Evolutionary conservation across 495 filamentous ascomycete genomes (phyloP).

Genomic region (Talaromyces liani): DNA sequence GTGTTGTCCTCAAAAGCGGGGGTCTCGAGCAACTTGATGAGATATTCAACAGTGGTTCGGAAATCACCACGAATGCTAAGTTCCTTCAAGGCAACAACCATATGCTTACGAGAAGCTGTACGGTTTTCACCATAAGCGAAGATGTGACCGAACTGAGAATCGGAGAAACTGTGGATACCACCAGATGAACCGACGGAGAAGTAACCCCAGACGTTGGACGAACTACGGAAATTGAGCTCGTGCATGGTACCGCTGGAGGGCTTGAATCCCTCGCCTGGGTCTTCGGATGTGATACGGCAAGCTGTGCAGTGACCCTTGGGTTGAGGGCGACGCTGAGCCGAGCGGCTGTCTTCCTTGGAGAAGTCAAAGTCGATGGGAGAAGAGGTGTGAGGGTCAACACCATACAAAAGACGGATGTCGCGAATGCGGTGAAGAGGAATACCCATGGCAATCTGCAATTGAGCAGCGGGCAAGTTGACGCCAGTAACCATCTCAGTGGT

Average conservation of each 20-base stretch:
- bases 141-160: slow-evolving; percentile 98
- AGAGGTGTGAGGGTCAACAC: slow-evolving; percentile 80
- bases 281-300: slow-evolving; percentile 98
- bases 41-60: slow-evolving; percentile 95
- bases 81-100: slow-evolving; percentile 98
- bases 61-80: slow-evolving; percentile 99
- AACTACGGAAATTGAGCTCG: slow-evolving; percentile 97
- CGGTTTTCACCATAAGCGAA: slow-evolving; percentile 98
- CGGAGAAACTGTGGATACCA: slow-evolving; percentile 98
- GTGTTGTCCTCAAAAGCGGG: slow-evolving; percentile 99
- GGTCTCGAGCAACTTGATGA: slow-evolving; percentile 97
- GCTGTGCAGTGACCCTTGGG: slow-evolving; percentile 97
- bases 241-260: slow-evolving; percentile 98
- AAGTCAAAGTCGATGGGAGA: slow-evolving; percentile 96
- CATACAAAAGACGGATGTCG: slow-evolving; percentile 94
- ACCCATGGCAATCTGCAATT: slow-evolving; percentile 99
- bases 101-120: slow-evolving; percentile 93
- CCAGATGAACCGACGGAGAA: slow-evolving; percentile 96
- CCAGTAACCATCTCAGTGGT: slow-evolving; percentile 99
- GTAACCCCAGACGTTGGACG: slow-evolving; percentile 99
- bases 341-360: slow-evolving; percentile 72
- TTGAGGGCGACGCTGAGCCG: slow-evolving; percentile 79
- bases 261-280: slow-evolving; percentile 99
- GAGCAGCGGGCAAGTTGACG: slow-evolving; percentile 93
- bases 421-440: slow-evolving; percentile 90